Evolutionary conservation across 768 basidiomycete genomes (phyloP).

Genomic region (Dendrothele bispora): DNA sequence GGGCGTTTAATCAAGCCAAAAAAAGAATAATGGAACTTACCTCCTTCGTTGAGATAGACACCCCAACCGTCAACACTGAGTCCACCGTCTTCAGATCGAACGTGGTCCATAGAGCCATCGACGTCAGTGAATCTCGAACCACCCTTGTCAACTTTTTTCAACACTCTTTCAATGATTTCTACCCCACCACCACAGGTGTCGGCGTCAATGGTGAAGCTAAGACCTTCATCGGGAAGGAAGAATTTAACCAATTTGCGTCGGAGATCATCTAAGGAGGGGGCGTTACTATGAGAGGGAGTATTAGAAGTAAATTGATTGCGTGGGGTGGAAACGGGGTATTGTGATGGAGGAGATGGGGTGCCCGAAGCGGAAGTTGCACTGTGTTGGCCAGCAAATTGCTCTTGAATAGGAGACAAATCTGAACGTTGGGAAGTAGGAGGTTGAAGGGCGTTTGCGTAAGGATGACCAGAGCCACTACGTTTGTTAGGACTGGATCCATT

Average conservation of each 20-base stretch:
- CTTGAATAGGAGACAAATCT: conserved; percentile 73
- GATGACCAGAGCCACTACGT: conserved; percentile 51
- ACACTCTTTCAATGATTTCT: conserved; percentile 84
- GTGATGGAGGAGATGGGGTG: conserved; percentile 52
- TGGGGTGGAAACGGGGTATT: conserved; percentile 54
- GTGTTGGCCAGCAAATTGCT: conserved; percentile 48
- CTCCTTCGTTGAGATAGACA: conserved; percentile 68
- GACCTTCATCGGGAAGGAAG: conserved; percentile 77
- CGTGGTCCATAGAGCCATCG: conserved; percentile 47
- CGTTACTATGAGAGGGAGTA: conserved; percentile 40
- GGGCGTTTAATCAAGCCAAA: too few relatives aligned
- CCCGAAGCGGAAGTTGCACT: conserved; percentile 30
- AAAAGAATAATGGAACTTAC: conserved; percentile 34
- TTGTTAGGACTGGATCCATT: conserved; percentile 44
- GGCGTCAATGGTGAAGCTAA: conserved; percentile 77
- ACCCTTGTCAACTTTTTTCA: conserved; percentile 86
- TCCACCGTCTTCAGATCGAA: conserved; percentile 72
- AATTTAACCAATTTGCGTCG: conserved; percentile 89
- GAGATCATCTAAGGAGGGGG: conserved; percentile 72
- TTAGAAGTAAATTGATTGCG: conserved; percentile 57
- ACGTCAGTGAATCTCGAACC: conserved; percentile 40
- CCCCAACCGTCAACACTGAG: conserved; percentile 89
- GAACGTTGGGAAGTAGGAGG: conserved; percentile 27
- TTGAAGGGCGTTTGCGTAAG: conserved; percentile 49
- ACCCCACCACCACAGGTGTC: conserved; percentile 77